Percentiles rank a stretch among this genome's conserved stretches.
phyloP scores from a whole-genome alignment of 225 moss, liverwort and hornwort genomes.

The Pseudoscleropodium purum region DNA sequence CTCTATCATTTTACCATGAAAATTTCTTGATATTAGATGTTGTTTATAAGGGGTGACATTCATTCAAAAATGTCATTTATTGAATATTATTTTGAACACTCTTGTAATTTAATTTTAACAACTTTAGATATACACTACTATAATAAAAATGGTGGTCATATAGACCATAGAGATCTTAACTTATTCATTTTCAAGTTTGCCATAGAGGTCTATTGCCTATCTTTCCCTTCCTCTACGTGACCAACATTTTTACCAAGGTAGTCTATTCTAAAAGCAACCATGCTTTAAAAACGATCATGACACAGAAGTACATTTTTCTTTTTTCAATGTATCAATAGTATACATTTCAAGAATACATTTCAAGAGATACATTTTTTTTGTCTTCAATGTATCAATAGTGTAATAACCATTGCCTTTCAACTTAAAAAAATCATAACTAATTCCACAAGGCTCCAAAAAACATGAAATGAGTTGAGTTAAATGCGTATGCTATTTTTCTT shows the following conservation, averaged over 20 bases:
- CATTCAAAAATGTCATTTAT: neutral
- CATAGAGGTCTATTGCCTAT: neutral
- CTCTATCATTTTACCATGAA: fast-evolving
- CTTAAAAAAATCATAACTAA: too few species aligned
- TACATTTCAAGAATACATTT: too few species aligned
- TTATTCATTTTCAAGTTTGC: fast-evolving
- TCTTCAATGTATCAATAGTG: too few species aligned
- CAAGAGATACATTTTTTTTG: too few species aligned
- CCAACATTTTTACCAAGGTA: neutral
- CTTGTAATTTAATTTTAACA: neutral
- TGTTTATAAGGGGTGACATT: neutral
- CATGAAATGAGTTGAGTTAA: too few species aligned
- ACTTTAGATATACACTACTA: neutral
- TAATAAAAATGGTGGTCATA: fast-evolving
- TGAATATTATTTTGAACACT: neutral
- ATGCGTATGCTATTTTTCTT: too few species aligned
- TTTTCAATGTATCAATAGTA: too few species aligned
- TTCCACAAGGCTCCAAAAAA: too few species aligned
- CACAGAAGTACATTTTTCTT: too few species aligned
- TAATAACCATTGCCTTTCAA: too few species aligned
- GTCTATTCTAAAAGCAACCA: too few species aligned
- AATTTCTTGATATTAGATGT: neutral
- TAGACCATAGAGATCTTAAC: neutral
- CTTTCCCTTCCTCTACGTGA: neutral
- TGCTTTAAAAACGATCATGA: too few species aligned